phyloP scores from a whole-genome alignment of 176 grass and related monocot genomes.

The Musa troglodytarum region DNA sequence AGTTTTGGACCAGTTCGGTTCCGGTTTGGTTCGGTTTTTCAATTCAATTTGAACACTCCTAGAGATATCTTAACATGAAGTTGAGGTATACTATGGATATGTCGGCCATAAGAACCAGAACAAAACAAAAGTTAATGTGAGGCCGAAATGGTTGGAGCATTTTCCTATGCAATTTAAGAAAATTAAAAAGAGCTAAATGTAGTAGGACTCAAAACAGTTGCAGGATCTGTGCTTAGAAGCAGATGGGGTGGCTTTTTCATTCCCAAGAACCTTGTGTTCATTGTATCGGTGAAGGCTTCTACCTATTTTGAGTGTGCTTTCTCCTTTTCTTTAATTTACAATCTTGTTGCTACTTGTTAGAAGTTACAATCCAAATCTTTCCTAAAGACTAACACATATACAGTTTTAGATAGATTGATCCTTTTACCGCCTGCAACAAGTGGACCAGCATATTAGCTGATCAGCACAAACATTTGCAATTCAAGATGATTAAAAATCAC shows the following conservation, averaged over 20 bases:
- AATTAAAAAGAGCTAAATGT: neutral
- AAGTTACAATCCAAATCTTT: neutral
- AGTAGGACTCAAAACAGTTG: neutral
- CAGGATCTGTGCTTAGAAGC: neutral
- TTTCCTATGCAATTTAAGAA: neutral
- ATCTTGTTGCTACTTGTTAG: neutral
- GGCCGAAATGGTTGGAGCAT: neutral
- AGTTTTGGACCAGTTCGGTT: no score
- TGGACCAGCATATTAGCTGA: neutral
- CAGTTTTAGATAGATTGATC: neutral
- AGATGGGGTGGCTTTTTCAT: no score
- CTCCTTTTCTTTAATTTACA: neutral
- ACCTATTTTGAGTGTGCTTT: neutral
- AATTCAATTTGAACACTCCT: no score
- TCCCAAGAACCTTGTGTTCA: neutral
- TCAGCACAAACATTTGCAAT: neutral
- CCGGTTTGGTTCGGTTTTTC: no score
- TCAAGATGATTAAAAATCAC: neutral
- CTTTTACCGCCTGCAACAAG: no score
- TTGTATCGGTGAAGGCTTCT: neutral
- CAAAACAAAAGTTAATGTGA: neutral
- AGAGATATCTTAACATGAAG: no score
- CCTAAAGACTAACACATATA: neutral
- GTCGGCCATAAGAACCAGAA: neutral
- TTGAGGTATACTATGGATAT: neutral